These are phyloP conservation scores for Candida berthetii DNA, from an alignment of 805 yeast species.

Conservation along the genomic window DNA sequence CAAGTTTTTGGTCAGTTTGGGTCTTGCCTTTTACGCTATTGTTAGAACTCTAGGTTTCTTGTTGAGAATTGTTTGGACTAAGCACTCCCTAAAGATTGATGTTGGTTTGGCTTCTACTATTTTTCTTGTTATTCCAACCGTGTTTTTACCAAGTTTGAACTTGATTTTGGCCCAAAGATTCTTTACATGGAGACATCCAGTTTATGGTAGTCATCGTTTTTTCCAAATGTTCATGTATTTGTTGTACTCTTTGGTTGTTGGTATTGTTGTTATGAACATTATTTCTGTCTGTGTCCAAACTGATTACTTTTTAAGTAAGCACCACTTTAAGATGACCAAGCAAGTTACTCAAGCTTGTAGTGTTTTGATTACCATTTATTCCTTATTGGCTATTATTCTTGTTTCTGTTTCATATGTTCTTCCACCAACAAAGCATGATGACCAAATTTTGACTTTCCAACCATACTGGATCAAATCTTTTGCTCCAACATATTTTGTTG, in stretches of 20 bases:
- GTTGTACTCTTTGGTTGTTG: conserved; percentile 47
- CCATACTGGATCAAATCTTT: conserved; percentile 77
- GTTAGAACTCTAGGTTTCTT: conserved; percentile 55
- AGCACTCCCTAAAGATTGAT: conserved; percentile 34
- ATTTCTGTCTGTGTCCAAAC: conserved; percentile 57
- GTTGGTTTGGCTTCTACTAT: conserved; percentile 54
- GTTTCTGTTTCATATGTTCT: conserved; percentile 46
- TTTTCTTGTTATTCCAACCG: conserved; percentile 52
- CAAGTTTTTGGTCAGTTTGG: conserved; percentile 47
- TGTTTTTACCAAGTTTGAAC: conserved; percentile 50
- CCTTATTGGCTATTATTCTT: conserved; percentile 47
- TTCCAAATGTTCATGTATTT: conserved; percentile 44
- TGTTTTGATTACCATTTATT: conserved; percentile 41
- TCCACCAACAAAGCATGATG: conserved; percentile 48
- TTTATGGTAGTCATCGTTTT: conserved; percentile 45
- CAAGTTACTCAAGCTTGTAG: conserved; percentile 49
- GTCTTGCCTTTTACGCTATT: conserved; percentile 46
- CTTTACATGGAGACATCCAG: conserved; percentile 76
- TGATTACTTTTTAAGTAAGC: conserved; percentile 41
- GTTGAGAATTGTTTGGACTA: conserved; percentile 53
- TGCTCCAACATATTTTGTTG: conserved; percentile 51
- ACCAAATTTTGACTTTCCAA: conserved; percentile 50
- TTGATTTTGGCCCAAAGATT: conserved; percentile 65
- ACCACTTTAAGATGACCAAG: conserved; percentile 42
- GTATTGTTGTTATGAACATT: conserved; percentile 59